These are phyloP conservation scores for Aureobasidium zeae DNA, from an alignment of 2,329 filamentous ascomycete species.

Conservation along the genomic window DNA sequence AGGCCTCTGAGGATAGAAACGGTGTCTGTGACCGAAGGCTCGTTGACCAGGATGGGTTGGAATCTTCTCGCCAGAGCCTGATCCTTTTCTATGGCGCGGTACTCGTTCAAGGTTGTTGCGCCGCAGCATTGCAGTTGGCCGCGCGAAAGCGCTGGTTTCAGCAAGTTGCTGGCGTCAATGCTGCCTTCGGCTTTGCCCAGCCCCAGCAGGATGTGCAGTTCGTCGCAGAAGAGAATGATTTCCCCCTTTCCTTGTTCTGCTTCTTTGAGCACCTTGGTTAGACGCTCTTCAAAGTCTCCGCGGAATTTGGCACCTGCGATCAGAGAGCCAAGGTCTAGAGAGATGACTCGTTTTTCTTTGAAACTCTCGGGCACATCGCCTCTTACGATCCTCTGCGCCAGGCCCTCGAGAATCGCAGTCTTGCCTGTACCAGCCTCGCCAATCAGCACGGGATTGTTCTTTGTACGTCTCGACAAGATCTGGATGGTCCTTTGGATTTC, in stretches of 20 bases:
- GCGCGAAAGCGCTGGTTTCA: constrained; percentile 87
- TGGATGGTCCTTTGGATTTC: constrained; percentile 95
- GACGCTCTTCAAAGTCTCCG: constrained; percentile 88
- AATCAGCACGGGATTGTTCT: constrained; percentile 94
- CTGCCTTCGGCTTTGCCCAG: constrained; percentile 92
- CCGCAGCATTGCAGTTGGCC: constrained; percentile 93
- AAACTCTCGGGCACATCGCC: constrained; percentile 94
- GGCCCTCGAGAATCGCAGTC: constrained; percentile 82
- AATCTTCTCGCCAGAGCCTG: constrained; percentile 86
- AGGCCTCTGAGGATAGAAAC: constrained; percentile 93
- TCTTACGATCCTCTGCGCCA: constrained; percentile 79
- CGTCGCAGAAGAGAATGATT: constrained; percentile 91
- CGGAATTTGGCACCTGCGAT: constrained; percentile 94
- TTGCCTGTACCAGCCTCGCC: constrained; percentile 87
- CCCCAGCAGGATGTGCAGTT: constrained; percentile 82
- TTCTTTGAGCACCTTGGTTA: constrained; percentile 86
- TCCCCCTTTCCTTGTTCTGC: constrained; percentile 81
- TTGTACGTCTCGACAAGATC: constrained; percentile 81
- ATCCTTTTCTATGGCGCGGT: constrained; percentile 90
- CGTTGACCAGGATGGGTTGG: constrained; percentile 87
- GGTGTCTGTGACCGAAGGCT: constrained; percentile 83
- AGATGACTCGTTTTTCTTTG: constrained; percentile 84
- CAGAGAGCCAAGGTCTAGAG: constrained; percentile 78
- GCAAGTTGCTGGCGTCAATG: constrained; percentile 88
- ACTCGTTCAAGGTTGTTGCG: constrained; percentile 87